phyloP scores from a whole-genome alignment of 2,329 filamentous ascomycete genomes.

The Verticillium nonalfalfae region DNA sequence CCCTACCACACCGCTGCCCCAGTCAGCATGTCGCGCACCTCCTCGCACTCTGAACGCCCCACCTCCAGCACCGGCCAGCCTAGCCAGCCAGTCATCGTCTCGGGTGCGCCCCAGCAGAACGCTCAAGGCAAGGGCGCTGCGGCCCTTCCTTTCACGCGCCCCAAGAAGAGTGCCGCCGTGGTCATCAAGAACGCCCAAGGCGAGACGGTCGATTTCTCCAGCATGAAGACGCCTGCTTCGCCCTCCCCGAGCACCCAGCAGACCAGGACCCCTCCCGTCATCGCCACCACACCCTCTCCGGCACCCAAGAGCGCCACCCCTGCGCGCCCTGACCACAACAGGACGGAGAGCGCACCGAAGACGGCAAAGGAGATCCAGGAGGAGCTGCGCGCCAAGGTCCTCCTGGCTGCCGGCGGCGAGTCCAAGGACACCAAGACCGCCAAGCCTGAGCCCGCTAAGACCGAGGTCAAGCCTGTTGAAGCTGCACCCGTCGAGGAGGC shows the following conservation, averaged over 20 bases:
- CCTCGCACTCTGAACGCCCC: conserved; percentile 66
- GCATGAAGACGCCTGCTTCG: conserved; percentile 50
- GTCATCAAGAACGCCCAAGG: conserved; percentile 79
- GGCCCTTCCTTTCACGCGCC: conserved; percentile 43
- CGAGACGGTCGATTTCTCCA: conserved; percentile 66
- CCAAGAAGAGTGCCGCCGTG: conserved; percentile 67
- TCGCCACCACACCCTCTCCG: conserved; percentile 71
- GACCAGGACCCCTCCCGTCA: conserved; percentile 61
- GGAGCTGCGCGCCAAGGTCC: conserved; percentile 76
- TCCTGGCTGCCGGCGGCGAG: conserved; percentile 42
- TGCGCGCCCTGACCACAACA: conserved; percentile 45
- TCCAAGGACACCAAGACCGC: conserved; percentile 11
- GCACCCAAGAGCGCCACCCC: conserved; percentile 69
- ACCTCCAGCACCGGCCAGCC: conserved; percentile 60
- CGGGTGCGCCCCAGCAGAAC: conserved; percentile 57
- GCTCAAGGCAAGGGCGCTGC: conserved; percentile 42
- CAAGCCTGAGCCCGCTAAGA: not conserved
- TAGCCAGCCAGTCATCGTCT: conserved; percentile 52
- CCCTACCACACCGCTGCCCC: conserved; percentile 29
- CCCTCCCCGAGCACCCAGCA: conserved; percentile 47
- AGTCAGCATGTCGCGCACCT: conserved; percentile 73
- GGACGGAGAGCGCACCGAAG: conserved; percentile 68
- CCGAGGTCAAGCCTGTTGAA: conserved; percentile 28
- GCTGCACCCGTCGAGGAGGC: conserved; percentile 33
- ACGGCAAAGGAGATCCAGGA: conserved; percentile 75